A percentile compares a stretch with the other conserved stretches of the same genome.
Evolutionary conservation across 192 early-diverging fungal species (phyloP).

Genomic region (Haplosporangium gracile): DNA sequence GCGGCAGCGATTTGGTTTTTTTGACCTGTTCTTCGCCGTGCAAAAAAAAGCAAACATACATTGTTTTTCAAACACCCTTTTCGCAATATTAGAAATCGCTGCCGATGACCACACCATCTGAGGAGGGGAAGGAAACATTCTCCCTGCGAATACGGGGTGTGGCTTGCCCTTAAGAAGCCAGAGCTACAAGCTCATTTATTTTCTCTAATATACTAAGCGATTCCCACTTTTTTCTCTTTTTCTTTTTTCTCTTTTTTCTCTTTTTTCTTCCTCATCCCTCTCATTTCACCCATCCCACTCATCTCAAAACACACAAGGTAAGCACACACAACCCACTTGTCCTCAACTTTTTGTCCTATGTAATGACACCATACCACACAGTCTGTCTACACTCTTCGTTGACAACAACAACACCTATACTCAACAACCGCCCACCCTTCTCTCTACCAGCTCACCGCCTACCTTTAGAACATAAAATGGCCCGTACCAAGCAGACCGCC

Average conservation of each 20-base stretch:
- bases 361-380: background rate
- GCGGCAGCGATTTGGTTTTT: background rate
- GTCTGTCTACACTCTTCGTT: background rate
- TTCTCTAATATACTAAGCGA: background rate
- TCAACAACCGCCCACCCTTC: background rate
- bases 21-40: background rate
- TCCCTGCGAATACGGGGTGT: background rate
- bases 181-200: background rate
- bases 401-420: background rate
- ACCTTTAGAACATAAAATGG: background rate
- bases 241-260: background rate
- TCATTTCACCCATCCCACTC: background rate
- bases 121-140: background rate
- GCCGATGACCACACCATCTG: background rate
- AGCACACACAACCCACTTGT: background rate
- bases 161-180: background rate
- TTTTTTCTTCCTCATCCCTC: too few relatives aligned
- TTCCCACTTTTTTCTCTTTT: background rate
- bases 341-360: background rate
- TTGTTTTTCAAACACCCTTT: background rate
- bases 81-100: conserved; percentile 4
- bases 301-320: background rate
- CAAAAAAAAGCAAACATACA: background rate
- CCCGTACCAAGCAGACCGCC: conserved; percentile 77
- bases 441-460: background rate